phyloP scores from a whole-genome alignment of 2,329 filamentous ascomycete species.

The Davidsoniella virescens region DNA sequence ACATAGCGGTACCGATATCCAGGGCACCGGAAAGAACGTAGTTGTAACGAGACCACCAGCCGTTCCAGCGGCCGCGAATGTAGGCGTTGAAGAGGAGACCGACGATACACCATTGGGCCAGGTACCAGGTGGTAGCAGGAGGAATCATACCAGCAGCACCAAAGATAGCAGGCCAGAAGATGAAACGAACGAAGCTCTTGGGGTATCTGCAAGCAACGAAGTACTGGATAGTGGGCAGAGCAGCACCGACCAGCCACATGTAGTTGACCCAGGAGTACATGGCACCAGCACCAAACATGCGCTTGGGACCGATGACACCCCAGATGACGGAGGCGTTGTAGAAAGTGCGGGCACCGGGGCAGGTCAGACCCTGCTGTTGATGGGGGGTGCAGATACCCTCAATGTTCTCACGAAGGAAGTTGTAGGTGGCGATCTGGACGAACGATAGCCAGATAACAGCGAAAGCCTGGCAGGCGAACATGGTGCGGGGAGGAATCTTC shows the following conservation, averaged over 20 bases:
- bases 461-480: conserved; percentile 30
- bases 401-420: conserved; percentile 31
- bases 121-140: conserved; percentile 38
- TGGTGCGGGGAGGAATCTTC: conserved; percentile 34
- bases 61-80: conserved; percentile 31
- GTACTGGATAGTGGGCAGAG: conserved; percentile 32
- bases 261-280: conserved; percentile 34
- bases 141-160: conserved; percentile 33
- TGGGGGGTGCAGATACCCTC: conserved; percentile 32
- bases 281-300: conserved; percentile 23
- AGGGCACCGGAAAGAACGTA: conserved; percentile 42
- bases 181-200: conserved; percentile 28
- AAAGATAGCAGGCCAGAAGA: conserved; percentile 38
- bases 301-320: conserved; percentile 36
- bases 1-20: conserved; percentile 41
- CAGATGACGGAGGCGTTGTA: conserved; percentile 44
- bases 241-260: conserved; percentile 38
- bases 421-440: conserved; percentile 24
- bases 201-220: conserved; percentile 31
- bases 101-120: conserved; percentile 37
- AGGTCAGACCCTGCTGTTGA: conserved; percentile 36
- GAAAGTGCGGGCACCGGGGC: conserved; percentile 41
- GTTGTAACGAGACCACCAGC: conserved; percentile 45
- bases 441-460: conserved; percentile 25
- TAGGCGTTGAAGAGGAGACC: conserved; percentile 39